Base-by-base conservation (phyloP, 139 green algal genomes). In the Chlorella sp. region DNA sequence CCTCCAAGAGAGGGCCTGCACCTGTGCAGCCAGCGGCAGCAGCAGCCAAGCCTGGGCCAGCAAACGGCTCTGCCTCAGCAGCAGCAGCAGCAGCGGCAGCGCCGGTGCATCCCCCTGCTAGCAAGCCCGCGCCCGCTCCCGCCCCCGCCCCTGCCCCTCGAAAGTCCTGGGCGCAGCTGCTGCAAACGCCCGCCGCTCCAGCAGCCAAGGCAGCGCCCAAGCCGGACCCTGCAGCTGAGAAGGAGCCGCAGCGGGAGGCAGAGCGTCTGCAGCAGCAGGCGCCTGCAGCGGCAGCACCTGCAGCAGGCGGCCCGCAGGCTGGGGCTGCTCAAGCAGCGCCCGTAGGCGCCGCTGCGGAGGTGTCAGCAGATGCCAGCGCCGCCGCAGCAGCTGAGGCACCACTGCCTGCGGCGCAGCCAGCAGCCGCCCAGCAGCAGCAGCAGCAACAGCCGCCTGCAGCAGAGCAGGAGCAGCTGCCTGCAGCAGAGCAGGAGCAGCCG, bases 161-260 rank as follows among this genome's bases (percentile, higher is more conserved):
- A n/a, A n/a, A 30, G 32, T 78, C 71, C 71, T 78, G 71, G 71
- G 71, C 71, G 71, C 71, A 78, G 71, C 32, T 78, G 71, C 71
- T 39, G 71, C 30, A 30, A 40, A 34, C 71, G 32, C 32, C 71
- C 32, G 14, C 71, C 71, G 53, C 53, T 42, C 30, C 81, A 28
- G 32, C 32, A n/a, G 81, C 53, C 48, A 57, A 32, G 28, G 30
- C 80, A 40, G 42, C 42, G 60, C 42, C 40, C 42, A 69, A 71
- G 80, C 42, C 26, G 26, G 42, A 42, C 40, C 15, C 77, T 60
- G 77, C 36, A 19, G 34, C 77, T 36, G 48, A 53, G 37, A n/a
- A 28, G 34, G 48, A 15, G 22, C 42, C 30, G n/a, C 37, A n/a
- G 24, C 11, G 3, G 32, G 24, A 39, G 53, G 32, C 81, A 73